Percentiles rank a stretch among this genome's conserved stretches.
These are phyloP conservation scores for Nakataea oryzae DNA, from an alignment of 2,329 filamentous ascomycete genomes.

Conservation along the genomic window DNA sequence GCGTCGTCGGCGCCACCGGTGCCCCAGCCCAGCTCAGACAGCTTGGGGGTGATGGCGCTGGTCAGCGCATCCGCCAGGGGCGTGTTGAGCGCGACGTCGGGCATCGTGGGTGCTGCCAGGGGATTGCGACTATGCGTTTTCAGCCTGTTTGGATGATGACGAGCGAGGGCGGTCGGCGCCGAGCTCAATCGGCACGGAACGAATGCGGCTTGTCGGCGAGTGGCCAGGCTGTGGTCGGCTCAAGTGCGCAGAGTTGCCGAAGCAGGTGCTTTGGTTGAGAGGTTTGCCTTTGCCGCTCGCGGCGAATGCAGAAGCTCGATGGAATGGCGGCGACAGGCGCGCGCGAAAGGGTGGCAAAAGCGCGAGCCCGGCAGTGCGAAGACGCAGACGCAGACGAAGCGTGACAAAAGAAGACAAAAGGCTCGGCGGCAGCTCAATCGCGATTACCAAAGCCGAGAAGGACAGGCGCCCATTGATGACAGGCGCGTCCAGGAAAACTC, in stretches of 20 bases:
- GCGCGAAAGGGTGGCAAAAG: not conserved
- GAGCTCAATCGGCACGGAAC: not conserved
- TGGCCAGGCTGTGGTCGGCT: no score
- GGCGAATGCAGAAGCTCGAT: not conserved
- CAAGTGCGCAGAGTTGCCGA: no score
- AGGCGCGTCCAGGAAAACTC: not conserved
- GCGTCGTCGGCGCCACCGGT: conserved; percentile 67
- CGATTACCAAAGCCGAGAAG: not conserved
- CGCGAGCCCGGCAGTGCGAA: not conserved
- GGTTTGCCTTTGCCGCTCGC: not conserved
- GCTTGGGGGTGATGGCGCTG: conserved; percentile 75
- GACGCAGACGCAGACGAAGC: not conserved
- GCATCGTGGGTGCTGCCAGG: conserved; percentile 42
- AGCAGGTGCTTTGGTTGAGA: no score
- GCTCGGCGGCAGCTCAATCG: not conserved
- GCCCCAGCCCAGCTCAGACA: conserved; percentile 88
- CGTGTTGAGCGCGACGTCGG: conserved; percentile 66
- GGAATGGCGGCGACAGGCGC: not conserved
- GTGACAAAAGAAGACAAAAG: not conserved
- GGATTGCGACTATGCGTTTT: not conserved
- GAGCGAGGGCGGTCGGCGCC: not conserved
- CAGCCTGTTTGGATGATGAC: not conserved
- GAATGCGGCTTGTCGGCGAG: not conserved
- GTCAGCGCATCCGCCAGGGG: conserved; percentile 79
- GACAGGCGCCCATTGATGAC: not conserved